Conservation (phyloP, 2,329 filamentous ascomycete species). For the Alternaria sp. region DNA sequence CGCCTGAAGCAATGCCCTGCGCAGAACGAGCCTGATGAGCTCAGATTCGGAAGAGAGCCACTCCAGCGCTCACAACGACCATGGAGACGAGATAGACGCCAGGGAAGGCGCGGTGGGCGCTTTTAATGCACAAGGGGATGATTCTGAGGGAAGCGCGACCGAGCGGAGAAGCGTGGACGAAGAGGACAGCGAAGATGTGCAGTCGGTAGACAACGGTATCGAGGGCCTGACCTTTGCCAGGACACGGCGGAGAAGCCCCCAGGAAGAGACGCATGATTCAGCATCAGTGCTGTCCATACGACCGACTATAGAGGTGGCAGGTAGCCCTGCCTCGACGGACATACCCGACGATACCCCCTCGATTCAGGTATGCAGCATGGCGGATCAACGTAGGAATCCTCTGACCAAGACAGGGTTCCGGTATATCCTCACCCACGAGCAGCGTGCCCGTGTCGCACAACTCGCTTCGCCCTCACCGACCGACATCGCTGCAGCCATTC, state of each 20-base stretch:
- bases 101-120: conserved; percentile 43
- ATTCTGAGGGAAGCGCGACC: conserved; percentile 6
- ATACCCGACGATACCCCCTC: conserved; percentile 86
- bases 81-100: conserved; percentile 39
- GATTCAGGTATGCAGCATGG: conserved; percentile 66
- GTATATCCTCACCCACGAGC: conserved; percentile 70
- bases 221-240: conserved; percentile 44
- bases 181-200: conserved; percentile 33
- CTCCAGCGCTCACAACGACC: conserved; percentile 62
- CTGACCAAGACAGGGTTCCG: conserved; percentile 55
- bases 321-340: conserved; percentile 75
- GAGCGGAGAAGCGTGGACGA: conserved; percentile 17
- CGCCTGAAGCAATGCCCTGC: conserved; percentile 60
- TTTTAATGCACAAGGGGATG: not conserved
- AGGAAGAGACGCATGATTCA: conserved; percentile 29
- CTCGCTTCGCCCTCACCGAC: conserved; percentile 74
- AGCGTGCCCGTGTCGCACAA: conserved; percentile 73
- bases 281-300: conserved; percentile 27
- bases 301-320: conserved; percentile 36
- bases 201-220: conserved; percentile 25
- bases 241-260: conserved; percentile 21
- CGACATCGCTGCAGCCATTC: conserved; percentile 88
- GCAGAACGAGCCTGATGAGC: conserved; percentile 68
- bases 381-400: conserved; percentile 15
- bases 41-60: conserved; percentile 68